Base-by-base conservation (phyloP, 306 rosid species). In the Quercus aquifolioides region DNA sequence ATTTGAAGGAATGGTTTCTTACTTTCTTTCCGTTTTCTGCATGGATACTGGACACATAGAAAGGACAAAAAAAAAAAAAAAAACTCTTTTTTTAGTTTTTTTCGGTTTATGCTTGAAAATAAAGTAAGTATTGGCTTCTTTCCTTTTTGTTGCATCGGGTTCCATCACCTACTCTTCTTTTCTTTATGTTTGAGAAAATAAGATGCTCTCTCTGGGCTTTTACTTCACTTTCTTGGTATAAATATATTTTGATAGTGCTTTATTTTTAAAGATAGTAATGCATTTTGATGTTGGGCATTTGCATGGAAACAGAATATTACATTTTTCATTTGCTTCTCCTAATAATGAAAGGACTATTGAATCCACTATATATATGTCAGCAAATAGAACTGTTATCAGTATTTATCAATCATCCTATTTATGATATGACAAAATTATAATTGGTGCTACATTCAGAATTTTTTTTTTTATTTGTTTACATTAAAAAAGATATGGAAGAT, bases 101-200 rank as follows among this genome's bases (percentile, higher is more conserved):
- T 30, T 10, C 21, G 58, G 41, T 17, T 8, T 23, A 72, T 73
- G 65, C 73, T 80, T 76, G 67, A 54, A 74, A 63, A 6, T 21
- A 55, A 69, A 76, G 56, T 14, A 75, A 71, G 81, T 46, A 49
- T 46, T 74, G 43, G 78, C 79, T 70, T 70, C 79, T 75, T 80
- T 72, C 20, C 68, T 55, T 77, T 38, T 6, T 21, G 10, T 12
- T 23, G 41, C 15, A 26, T 63, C 14, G 15, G 69, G 38, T 64
- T 64, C 19, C 41, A 6, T 11, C 25, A 46, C 63, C 55, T 28
- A 15, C 4, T 9, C 55, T 52, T 54, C 55, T 74, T 74, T 84
- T 76, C 68, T 72, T 74, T 17, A 14, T 74, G 63, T 49, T 72
- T 64, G 71, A 62, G 60, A 74, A 55, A 26, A 49, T 18, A 4